Evolutionary conservation across 129 eudicot species (phyloP).

Genomic region (Apium graveolens): DNA sequence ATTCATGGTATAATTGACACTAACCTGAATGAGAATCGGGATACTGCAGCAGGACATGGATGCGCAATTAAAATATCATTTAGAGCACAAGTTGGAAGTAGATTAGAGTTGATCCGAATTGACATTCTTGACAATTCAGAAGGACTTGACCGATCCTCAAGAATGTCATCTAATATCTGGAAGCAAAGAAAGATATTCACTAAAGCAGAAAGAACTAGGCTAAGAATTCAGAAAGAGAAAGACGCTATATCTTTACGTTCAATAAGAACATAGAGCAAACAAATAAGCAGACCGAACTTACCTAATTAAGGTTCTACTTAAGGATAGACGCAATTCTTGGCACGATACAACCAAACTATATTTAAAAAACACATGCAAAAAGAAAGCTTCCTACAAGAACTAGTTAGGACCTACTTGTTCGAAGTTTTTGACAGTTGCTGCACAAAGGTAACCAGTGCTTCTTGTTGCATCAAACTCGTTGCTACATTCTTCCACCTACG

Average conservation of each 20-base stretch:
- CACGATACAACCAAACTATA: background rate
- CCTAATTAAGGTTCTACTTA: background rate
- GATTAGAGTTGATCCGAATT: slow-evolving; percentile 46
- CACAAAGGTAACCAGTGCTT: slow-evolving; percentile 95
- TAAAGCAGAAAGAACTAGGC: background rate
- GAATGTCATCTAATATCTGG: slow-evolving; percentile 64
- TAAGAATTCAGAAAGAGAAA: background rate
- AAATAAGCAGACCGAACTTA: background rate
- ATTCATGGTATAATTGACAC: background rate
- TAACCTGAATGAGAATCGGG: slow-evolving; percentile 89
- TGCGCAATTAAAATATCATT: slow-evolving; percentile 70
- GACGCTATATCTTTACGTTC: background rate
- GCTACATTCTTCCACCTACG: slow-evolving; percentile 49
- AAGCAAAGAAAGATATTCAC: background rate
- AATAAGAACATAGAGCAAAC: background rate
- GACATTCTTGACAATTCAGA: slow-evolving; percentile 74
- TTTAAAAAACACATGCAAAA: background rate
- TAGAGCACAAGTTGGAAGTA: slow-evolving; percentile 53
- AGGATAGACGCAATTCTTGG: background rate
- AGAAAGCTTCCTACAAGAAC: background rate
- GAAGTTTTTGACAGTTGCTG: slow-evolving; percentile 68
- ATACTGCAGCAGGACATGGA: slow-evolving; percentile 85
- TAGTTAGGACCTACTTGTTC: slow-evolving; percentile 42
- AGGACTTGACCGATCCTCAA: slow-evolving; percentile 45
- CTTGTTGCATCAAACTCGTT: slow-evolving; percentile 89